phyloP scores from a whole-genome alignment of 2,329 filamentous ascomycete genomes.

The Sporothrix pallida region DNA sequence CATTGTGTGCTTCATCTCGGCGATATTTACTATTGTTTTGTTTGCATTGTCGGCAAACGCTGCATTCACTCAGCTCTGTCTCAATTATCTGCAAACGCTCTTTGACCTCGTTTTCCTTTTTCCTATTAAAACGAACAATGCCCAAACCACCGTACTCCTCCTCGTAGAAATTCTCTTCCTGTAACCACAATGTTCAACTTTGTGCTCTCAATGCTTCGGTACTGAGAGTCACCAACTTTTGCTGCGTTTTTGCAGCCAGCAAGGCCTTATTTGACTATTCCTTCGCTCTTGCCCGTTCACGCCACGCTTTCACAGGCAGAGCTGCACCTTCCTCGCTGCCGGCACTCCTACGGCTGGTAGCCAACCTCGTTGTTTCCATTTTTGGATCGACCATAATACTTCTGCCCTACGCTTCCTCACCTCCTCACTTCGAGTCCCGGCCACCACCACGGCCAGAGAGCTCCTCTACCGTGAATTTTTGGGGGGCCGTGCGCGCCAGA shows the following conservation, averaged over 20 bases:
- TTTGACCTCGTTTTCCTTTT: too few species aligned
- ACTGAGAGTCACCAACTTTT: not conserved
- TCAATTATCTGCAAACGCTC: not conserved
- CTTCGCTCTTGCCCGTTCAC: not conserved
- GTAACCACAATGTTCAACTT: not conserved
- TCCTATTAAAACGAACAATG: not conserved
- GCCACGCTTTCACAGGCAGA: not conserved
- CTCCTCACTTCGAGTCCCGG: too few species aligned
- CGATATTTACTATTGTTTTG: too few species aligned
- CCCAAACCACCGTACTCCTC: not conserved
- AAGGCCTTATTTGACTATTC: not conserved
- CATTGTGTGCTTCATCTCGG: too few species aligned
- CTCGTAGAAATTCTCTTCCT: not conserved
- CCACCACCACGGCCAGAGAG: too few species aligned
- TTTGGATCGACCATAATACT: too few species aligned
- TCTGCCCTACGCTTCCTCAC: too few species aligned
- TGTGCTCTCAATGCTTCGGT: constrained; percentile 7
- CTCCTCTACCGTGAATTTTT: too few species aligned
- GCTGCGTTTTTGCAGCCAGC: not conserved
- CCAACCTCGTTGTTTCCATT: not conserved
- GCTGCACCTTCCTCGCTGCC: constrained; percentile 3
- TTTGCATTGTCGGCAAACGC: not conserved
- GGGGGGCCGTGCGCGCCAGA: not conserved
- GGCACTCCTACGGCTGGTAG: not conserved
- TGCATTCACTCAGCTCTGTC: not conserved